Evolutionary conservation across 768 basidiomycete genomes (phyloP), one percentile per base, ranked within the genome.

Genomic region (Glaciozyma antarctica): DNA sequence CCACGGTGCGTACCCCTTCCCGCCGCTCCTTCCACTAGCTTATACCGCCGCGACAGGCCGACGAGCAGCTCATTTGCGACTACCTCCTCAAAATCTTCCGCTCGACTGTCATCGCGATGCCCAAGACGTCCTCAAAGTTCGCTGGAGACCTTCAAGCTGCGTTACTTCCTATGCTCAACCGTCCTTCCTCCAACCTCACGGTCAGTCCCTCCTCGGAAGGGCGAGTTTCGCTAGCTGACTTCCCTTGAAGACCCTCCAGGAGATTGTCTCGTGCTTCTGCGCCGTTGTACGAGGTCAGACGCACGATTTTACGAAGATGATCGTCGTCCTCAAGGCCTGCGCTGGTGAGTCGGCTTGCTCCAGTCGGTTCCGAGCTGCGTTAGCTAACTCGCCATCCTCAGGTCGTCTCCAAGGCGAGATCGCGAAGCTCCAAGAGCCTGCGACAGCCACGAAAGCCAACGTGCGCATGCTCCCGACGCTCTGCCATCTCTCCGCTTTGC

Each of bases 241-340:
- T 53, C 45, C 16, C 21, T 60, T 22, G 51, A 68, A 92, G 87
- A 85, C 87, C 26, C 76, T 98, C 41, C 90, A 93, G 78, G 95
- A 97, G 76, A 84, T 85, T 17, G 88, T 98, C 19, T 90, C 90
- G 0, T 97, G 93, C 70, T 85, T 94, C 79, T 94, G 92, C 74
- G 82, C 84, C 0, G 87, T 88, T 1, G 86, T 93, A 1, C 85
- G 85, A 58, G 78, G 88, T 70, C 80, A 98, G 22, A 97, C 95
- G 0, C 88, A 89, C 65, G 91, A 97, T 70, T 94, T 86, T 71
- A 78, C 78, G 21, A 82, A 85, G 44, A 80, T 97, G 22, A 82
- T 91, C 30, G 85, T 84, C 43, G 80, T 97, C 6, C 75, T 97
- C 68, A 12, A 12, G n/a, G 53, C 28, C 30, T 24, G n/a, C 7